Evolutionary conservation across 2,329 filamentous ascomycete genomes (phyloP), one percentile per base, ranked within the genome.

Genomic region (Aspergillus neotritici): DNA sequence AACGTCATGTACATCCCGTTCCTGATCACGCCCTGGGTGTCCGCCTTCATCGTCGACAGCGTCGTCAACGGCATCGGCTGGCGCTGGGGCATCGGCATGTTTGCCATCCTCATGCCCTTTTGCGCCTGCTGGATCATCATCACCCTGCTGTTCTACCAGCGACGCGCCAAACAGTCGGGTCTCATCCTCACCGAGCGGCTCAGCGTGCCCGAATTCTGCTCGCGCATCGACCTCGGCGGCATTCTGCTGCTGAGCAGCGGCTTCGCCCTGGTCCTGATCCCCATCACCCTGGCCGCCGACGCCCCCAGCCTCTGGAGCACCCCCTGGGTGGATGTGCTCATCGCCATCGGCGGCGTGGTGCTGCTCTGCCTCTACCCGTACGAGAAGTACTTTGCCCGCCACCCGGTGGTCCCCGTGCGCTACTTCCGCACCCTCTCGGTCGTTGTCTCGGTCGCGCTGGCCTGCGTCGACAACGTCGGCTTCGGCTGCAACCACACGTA

Each of bases 401-500:
- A 74, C 43, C 73, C 74, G 0, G 60, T 75, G 14, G 57, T 76
- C 9, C 73, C 74, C 0, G 56, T 67, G 3, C 62, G 59, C 14
- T 76, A 75, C 51, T 70, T 76, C 53, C 61, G 61, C 21, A 70
- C 68, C 31, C 43, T 60, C 4, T 67, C 71, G 10, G 71, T 77
- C 17, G 51, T 68, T 13, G 53, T 73, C 11, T 65, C 65, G 11
- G 58, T 70, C 8, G 37, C 69, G 1, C 57, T 74, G 10, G 65
- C 65, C 9, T 56, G 66, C 9, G 53, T 69, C 29, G 74, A 77
- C 49, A 61, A 62, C 4, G 52, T 75, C 34, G 70, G 67, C 11
- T 74, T 73, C 50, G 50, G 57, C 12, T 62, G 61, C 35, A 74
- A 72, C 0, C 72, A 76, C 51, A 69, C 69, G 5, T 75, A 75